phyloP scores from a whole-genome alignment of 805 yeast genomes.

The Blastobotrys mokoenaii region DNA sequence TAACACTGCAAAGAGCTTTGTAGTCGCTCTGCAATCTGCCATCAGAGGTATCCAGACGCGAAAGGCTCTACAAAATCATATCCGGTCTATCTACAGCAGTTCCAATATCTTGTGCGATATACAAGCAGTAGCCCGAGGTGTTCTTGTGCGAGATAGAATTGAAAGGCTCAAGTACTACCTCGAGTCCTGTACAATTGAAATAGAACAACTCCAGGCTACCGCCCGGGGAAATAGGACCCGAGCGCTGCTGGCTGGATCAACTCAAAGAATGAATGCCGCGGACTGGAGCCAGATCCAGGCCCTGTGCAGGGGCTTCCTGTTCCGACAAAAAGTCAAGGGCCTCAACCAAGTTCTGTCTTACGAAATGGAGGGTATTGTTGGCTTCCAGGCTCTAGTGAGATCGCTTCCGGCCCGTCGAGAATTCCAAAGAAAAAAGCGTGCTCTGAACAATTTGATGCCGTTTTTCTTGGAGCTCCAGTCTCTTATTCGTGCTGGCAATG shows the following conservation, averaged over 20 bases:
- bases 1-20: slow-evolving; percentile 5
- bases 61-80: not conserved
- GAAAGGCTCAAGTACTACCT: no score
- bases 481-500: slow-evolving; percentile 12
- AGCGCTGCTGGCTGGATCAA: not conserved
- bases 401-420: not conserved
- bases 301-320: slow-evolving; percentile 15
- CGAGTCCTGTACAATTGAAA: no score
- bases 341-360: slow-evolving; percentile 9
- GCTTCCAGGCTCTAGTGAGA: slow-evolving; percentile 19
- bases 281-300: slow-evolving; percentile 14
- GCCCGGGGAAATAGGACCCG: not conserved
- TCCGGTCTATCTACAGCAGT: not conserved
- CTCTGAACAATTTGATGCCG: not conserved
- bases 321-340: slow-evolving; percentile 14
- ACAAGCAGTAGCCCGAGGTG: not conserved
- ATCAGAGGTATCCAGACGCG: slow-evolving; percentile 19
- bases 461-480: slow-evolving; percentile 13
- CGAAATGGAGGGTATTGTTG: slow-evolving; percentile 13
- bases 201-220: not conserved
- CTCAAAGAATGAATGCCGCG: not conserved
- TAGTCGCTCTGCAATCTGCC: slow-evolving; percentile 22
- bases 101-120: not conserved
- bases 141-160: not conserved
- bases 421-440: not conserved